phyloP scores from a whole-genome alignment of 2,329 filamentous ascomycete species.

The Colletotrichum lini region DNA sequence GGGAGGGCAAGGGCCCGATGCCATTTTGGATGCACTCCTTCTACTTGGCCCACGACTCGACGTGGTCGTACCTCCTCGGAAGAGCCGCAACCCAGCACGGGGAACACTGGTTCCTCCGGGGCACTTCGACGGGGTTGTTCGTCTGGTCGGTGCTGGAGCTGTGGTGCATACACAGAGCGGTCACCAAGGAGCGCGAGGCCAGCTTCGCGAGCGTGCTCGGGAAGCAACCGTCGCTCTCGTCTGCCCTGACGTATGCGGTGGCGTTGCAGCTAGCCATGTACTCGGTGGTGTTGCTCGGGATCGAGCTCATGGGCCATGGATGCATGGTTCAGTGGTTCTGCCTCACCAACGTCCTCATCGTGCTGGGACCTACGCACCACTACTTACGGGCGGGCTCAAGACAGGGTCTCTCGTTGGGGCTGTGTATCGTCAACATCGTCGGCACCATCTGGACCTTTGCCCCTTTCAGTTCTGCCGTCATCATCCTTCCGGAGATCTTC shows the following conservation, averaged over 20 bases:
- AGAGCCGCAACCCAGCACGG: slow-evolving; percentile 22
- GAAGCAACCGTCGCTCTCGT: neutral
- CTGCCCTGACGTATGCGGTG: slow-evolving; percentile 14
- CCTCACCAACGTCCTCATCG: slow-evolving; percentile 40
- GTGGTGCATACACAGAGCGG: slow-evolving; percentile 33
- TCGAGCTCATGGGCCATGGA: slow-evolving; percentile 34
- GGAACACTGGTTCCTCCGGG: slow-evolving; percentile 33
- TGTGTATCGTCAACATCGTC: slow-evolving; percentile 30
- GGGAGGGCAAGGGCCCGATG: slow-evolving; percentile 38
- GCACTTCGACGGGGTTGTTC: slow-evolving; percentile 11
- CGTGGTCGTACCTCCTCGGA: slow-evolving; percentile 32
- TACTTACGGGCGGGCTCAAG: slow-evolving; percentile 34
- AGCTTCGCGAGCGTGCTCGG: slow-evolving; percentile 25
- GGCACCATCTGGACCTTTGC: slow-evolving; percentile 32
- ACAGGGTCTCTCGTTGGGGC: slow-evolving; percentile 32
- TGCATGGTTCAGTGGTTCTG: slow-evolving; percentile 39
- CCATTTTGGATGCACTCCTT: slow-evolving; percentile 43
- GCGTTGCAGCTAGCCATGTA: slow-evolving; percentile 36
- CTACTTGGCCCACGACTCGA: slow-evolving; percentile 43
- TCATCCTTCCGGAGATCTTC: slow-evolving; percentile 7
- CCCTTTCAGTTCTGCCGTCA: neutral
- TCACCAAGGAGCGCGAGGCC: slow-evolving; percentile 31
- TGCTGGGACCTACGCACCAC: slow-evolving; percentile 28
- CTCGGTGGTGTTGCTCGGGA: slow-evolving; percentile 23
- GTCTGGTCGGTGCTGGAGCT: slow-evolving; percentile 38